Evolutionary conservation across 805 yeast species (phyloP).

Genomic region (Metschnikowia cerradonensis): DNA sequence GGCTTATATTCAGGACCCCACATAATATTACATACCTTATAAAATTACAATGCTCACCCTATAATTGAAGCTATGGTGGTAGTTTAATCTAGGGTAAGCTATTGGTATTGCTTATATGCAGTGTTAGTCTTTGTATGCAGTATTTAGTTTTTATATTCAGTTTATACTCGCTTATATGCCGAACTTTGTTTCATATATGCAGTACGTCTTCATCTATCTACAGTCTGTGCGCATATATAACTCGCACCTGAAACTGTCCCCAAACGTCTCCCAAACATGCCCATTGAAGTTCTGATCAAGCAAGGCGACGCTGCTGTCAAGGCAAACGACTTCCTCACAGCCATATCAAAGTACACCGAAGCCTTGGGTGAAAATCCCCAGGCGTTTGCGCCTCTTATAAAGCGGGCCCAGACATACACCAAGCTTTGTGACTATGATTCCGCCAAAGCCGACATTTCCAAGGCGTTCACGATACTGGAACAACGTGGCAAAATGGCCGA

Average conservation of each 20-base stretch:
- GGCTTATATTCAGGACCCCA: too few species aligned
- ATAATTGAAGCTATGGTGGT: too few species aligned
- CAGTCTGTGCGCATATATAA: too few species aligned
- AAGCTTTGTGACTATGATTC: slow-evolving; percentile 44
- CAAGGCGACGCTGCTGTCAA: slow-evolving; percentile 31
- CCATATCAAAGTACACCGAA: slow-evolving; percentile 36
- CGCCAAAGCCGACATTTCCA: slow-evolving; percentile 44
- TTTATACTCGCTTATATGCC: too few species aligned
- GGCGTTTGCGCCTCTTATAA: slow-evolving; percentile 45
- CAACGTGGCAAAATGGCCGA: slow-evolving; percentile 43
- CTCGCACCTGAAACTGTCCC: not conserved
- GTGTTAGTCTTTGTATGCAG: too few species aligned
- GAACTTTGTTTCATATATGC: too few species aligned
- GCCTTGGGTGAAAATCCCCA: slow-evolving; percentile 42
- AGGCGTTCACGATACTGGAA: slow-evolving; percentile 45
- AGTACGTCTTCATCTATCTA: too few species aligned
- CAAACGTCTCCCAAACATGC: slow-evolving; percentile 23
- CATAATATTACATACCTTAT: too few species aligned
- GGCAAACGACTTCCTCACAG: slow-evolving; percentile 39
- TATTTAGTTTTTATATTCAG: too few species aligned
- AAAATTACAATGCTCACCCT: too few species aligned
- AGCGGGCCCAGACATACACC: slow-evolving; percentile 48
- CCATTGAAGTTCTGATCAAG: slow-evolving; percentile 32
- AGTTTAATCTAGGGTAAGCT: too few species aligned
- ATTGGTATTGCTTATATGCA: too few species aligned